phyloP scores from a whole-genome alignment of 371 early-diverging fungal species.

The Actinomucor elegans region DNA sequence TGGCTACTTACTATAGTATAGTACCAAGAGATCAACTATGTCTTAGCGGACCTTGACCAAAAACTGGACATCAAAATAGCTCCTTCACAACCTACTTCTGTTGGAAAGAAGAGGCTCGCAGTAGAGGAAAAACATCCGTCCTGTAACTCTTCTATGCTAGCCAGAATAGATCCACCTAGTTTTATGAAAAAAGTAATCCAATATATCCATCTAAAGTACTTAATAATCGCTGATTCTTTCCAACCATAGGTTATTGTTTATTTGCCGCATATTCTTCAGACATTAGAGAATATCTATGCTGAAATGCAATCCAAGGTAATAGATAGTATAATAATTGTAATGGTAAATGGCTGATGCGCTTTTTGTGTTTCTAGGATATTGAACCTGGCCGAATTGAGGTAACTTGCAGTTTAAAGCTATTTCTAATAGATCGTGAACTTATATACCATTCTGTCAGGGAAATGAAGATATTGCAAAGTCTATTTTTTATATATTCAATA shows the following conservation, averaged over 20 bases:
- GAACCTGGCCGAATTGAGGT: conserved; percentile 28
- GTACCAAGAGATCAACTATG: conserved; percentile 45
- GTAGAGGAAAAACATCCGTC: conserved; percentile 10
- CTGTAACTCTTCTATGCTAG: conserved; percentile 28
- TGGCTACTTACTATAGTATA: too few relatives aligned
- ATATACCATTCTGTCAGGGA: too few relatives aligned
- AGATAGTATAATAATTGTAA: background rate
- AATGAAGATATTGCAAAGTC: too few relatives aligned
- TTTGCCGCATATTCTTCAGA: conserved; percentile 34
- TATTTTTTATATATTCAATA: background rate
- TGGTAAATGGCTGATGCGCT: background rate
- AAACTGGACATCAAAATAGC: conserved; percentile 57
- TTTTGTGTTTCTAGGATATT: conserved; percentile 21
- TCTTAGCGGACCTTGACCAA: conserved; percentile 52
- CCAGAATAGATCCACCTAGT: conserved; percentile 32
- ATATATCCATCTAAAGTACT: too few relatives aligned
- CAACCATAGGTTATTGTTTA: conserved; percentile 25
- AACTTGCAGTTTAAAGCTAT: background rate
- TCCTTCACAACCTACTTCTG: conserved; percentile 16
- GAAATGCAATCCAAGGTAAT: conserved; percentile 30
- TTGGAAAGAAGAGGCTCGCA: conserved; percentile 40
- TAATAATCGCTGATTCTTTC: background rate
- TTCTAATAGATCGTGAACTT: background rate
- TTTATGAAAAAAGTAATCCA: conserved; percentile 39
- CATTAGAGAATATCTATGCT: conserved; percentile 32